A percentile compares a stretch with the other conserved stretches of the same genome.
Conservation (phyloP, 2,329 filamentous ascomycete genomes). For the Diaporthe nobilis region DNA sequence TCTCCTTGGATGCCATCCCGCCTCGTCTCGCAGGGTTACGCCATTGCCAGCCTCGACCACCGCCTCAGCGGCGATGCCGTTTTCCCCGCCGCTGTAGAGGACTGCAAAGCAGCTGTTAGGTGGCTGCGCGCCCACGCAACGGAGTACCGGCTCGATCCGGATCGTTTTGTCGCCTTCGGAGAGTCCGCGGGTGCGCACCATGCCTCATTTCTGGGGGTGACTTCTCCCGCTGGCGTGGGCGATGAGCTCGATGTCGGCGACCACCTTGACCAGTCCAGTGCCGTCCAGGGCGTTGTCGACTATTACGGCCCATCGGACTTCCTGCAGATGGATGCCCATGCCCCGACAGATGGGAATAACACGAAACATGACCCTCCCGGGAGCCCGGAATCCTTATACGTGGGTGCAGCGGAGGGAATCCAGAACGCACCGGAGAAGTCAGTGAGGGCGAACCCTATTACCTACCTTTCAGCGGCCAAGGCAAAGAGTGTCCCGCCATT, state of each 20-base stretch:
- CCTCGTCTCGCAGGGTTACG: conserved; percentile 36
- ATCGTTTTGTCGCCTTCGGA: conserved; percentile 38
- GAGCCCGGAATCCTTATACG: conserved; percentile 38
- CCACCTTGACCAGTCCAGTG: conserved; percentile 36
- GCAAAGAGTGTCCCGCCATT: conserved; percentile 35
- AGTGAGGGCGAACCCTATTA: conserved; percentile 37
- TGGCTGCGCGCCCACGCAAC: conserved; percentile 39
- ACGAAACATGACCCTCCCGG: conserved; percentile 32
- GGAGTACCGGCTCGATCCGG: conserved; percentile 33
- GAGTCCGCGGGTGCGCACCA: conserved; percentile 41
- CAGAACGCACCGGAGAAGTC: conserved; percentile 37
- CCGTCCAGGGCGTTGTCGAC: conserved; percentile 38
- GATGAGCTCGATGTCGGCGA: conserved; percentile 40
- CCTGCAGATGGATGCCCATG: conserved; percentile 39
- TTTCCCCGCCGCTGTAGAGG: conserved; percentile 39
- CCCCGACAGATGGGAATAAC: conserved; percentile 20
- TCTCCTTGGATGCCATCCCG: conserved; percentile 36
- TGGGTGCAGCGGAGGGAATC: conserved; percentile 32
- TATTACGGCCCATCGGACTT: conserved; percentile 40
- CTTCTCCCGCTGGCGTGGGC: conserved; percentile 20
- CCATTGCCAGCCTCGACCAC: conserved; percentile 40
- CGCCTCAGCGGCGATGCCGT: conserved; percentile 41
- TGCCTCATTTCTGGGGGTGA: conserved; percentile 36
- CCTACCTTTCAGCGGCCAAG: conserved; percentile 35
- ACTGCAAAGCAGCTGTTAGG: conserved; percentile 41